Conservation (phyloP, 192 early-diverging fungal species). For the Gonapodya prolifera region DNA sequence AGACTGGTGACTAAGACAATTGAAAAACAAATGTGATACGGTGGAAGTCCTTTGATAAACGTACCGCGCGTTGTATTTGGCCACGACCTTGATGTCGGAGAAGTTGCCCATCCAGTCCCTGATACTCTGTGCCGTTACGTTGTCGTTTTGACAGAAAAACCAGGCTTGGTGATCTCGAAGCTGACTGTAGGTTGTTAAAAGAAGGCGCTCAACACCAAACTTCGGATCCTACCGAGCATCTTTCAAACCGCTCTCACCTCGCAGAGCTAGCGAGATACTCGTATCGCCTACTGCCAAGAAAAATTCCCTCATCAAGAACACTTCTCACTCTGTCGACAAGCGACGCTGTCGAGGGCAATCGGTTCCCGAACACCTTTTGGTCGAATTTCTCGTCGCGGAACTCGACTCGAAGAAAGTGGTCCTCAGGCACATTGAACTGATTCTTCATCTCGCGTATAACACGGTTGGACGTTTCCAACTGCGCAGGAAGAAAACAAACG, state of each 20-base stretch:
- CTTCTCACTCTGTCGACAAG: constrained; percentile 31
- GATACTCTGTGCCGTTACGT: constrained; percentile 34
- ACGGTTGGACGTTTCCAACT: constrained; percentile 60
- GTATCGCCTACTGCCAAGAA: constrained; percentile 36
- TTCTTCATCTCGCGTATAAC: constrained; percentile 30
- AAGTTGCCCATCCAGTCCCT: constrained; percentile 61
- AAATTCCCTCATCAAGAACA: constrained; percentile 30
- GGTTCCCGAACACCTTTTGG: constrained; percentile 16
- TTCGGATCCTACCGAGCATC: background rate
- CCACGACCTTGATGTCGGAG: constrained; percentile 42
- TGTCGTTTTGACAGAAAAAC: constrained; percentile 47
- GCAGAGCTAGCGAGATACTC: constrained; percentile 52
- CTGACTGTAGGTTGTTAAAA: constrained; percentile 18
- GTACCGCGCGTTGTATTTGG: constrained; percentile 48
- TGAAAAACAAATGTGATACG: background rate
- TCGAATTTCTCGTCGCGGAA: constrained; percentile 50
- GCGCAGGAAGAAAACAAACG: constrained; percentile 46
- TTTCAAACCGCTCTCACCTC: constrained; percentile 13
- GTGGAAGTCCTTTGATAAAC: constrained; percentile 12
- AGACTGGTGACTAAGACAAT: constrained; percentile 15
- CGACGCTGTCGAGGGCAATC: constrained; percentile 20
- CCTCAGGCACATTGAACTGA: constrained; percentile 26
- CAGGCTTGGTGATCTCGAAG: constrained; percentile 50
- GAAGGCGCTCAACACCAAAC: constrained; percentile 4
- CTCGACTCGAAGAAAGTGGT: constrained; percentile 55